Conservation (phyloP, 768 basidiomycete species). For the Kwoniella sp. region DNA sequence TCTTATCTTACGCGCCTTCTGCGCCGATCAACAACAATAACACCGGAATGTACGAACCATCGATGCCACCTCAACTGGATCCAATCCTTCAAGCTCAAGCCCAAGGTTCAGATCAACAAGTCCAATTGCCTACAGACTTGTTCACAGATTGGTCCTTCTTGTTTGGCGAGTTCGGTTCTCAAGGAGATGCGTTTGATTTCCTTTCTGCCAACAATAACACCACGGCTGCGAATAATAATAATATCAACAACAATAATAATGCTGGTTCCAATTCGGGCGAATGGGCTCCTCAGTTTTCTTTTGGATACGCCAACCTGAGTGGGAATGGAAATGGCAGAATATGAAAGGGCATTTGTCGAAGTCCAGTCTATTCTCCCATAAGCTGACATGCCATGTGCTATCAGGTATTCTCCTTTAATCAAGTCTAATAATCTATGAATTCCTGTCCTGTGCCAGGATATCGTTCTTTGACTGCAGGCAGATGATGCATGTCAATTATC, state of each 20-base stretch:
- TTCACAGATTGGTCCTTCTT: constrained; percentile 45
- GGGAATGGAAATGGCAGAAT: not conserved
- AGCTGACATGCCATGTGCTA: too few relatives aligned
- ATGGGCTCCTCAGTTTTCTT: not conserved
- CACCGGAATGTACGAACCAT: not conserved
- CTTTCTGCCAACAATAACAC: constrained; percentile 7
- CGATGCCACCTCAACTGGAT: not conserved
- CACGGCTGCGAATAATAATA: not conserved
- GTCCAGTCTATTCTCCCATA: too few relatives aligned
- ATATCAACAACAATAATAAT: not conserved
- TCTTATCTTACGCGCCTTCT: not conserved
- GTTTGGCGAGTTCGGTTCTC: constrained; percentile 21
- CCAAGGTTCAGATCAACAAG: constrained; percentile 7
- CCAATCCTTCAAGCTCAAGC: not conserved
- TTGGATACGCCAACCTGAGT: not conserved
- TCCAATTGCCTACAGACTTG: constrained; percentile 33
- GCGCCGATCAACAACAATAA: not conserved
- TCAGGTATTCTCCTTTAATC: too few relatives aligned
- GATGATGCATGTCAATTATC: too few relatives aligned
- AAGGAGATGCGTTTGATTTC: constrained; percentile 44
- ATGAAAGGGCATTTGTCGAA: not conserved
- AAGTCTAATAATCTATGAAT: too few relatives aligned
- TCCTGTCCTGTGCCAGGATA: too few relatives aligned
- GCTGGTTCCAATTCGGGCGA: not conserved
- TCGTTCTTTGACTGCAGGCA: too few relatives aligned